Conservation (phyloP, 2,329 filamentous ascomycete species). For the Blastomyces silverae region DNA sequence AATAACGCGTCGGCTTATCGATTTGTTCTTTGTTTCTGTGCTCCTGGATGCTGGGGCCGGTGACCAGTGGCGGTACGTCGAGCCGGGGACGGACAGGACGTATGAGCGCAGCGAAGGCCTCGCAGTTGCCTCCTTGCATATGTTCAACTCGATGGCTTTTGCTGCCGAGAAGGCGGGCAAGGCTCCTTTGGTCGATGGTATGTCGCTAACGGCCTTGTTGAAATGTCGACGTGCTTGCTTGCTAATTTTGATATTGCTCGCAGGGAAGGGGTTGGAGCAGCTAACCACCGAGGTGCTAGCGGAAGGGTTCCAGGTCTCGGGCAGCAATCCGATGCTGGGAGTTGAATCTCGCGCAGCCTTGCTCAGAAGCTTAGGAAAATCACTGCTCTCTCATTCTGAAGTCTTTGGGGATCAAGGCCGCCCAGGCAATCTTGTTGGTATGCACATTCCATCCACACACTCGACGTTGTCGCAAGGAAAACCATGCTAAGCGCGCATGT, state of each 20-base stretch:
- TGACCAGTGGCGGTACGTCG: slow-evolving; percentile 45
- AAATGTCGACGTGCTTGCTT: not conserved
- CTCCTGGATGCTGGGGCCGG: slow-evolving; percentile 52
- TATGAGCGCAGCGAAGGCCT: slow-evolving; percentile 48
- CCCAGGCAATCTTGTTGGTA: slow-evolving; percentile 47
- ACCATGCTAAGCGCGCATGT: not conserved
- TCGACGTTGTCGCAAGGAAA: not conserved
- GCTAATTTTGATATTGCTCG: slow-evolving; percentile 17
- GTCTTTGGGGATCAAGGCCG: slow-evolving; percentile 42
- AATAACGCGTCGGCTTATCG: slow-evolving; percentile 49
- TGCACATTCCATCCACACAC: not conserved
- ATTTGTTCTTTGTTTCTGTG: slow-evolving; percentile 56
- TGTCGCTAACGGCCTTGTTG: slow-evolving; percentile 10
- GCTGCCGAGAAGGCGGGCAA: slow-evolving; percentile 21
- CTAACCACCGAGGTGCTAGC: slow-evolving; percentile 33
- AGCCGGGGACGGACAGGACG: slow-evolving; percentile 30
- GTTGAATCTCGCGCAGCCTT: slow-evolving; percentile 41
- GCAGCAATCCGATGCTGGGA: slow-evolving; percentile 44
- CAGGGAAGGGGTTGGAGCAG: slow-evolving; percentile 32
- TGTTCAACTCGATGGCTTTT: slow-evolving; percentile 45
- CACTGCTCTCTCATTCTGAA: slow-evolving; percentile 34
- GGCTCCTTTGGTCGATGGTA: slow-evolving; percentile 35
- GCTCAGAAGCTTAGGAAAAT: slow-evolving; percentile 40
- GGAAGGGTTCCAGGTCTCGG: slow-evolving; percentile 42
- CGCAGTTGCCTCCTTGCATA: slow-evolving; percentile 47